Evolutionary conservation across 129 eudicot genomes (phyloP), one percentile per base, ranked within the genome.

Genomic region (Dittrichia graveolens): DNA sequence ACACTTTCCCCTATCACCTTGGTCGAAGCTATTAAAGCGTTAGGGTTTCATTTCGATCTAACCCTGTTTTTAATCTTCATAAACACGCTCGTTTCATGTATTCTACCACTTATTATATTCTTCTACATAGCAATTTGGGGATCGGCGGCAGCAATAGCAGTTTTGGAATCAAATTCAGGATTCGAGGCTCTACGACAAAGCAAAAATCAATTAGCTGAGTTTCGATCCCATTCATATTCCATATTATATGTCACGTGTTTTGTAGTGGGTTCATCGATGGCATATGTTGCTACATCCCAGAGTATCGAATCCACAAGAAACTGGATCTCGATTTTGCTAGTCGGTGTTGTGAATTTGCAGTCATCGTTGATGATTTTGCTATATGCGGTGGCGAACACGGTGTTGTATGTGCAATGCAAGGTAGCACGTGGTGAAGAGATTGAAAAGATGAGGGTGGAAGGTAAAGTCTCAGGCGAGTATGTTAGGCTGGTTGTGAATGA

Each of bases 371-470:
- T 56, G 54, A 66, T 75, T 47, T 35, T 75, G 58, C 13, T 65
- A 39, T 14, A 74, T 56, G 75, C 83, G 52, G 87, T 87, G 4
- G 81, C 84, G 3, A 72, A 49, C 65, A 83, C 87, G 3, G 97
- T 91, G 46, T 54, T 91, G 70, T 91, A 81, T 78, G 81, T 85
- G 86, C 83, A 88, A n/a, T 88, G 90, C 73, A 91, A 85, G 84
- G 91, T 82, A 0, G 77, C 83, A 43, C 80, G 69, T 13, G 91
- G 86, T 10, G 95, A 81, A 46, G 54, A 83, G 75, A 82, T 87
- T 7, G 60, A 64, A 5, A 87, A 75, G 76, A 78, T 78, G 60
- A 85, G 87, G 63, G 24, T 42, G 0, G 80, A 86, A 0, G 85
- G 79, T 80, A 92, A 78, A 71, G 85, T 86, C 78, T 83, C 87